Evolutionary conservation across 768 basidiomycete genomes (phyloP).

Genomic region (Mycena albidolilacea): DNA sequence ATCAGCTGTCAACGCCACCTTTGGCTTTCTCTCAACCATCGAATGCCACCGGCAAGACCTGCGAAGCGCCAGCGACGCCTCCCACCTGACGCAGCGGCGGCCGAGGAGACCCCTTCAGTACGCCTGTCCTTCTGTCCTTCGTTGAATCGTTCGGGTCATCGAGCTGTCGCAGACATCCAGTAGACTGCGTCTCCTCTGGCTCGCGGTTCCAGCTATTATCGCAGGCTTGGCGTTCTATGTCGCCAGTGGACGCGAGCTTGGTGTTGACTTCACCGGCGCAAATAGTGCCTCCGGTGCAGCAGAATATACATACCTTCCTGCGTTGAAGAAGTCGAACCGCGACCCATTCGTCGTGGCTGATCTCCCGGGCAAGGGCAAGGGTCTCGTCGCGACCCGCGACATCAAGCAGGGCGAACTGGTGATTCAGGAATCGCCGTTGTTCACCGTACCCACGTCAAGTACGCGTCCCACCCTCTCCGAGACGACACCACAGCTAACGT

Average conservation of each 20-base stretch:
- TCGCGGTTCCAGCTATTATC: conserved; percentile 14
- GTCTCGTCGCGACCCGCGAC: conserved; percentile 64
- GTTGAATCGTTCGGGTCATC: not conserved
- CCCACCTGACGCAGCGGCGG: not conserved
- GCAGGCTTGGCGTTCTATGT: conserved; percentile 21
- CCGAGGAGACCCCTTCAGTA: not conserved
- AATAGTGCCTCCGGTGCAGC: not conserved
- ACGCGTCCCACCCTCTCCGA: conserved; percentile 16
- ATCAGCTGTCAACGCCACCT: not conserved
- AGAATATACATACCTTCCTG: not conserved
- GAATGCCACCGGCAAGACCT: not conserved
- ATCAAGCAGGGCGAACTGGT: conserved; percentile 76
- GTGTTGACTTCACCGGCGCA: too few species aligned
- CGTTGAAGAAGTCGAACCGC: too few species aligned
- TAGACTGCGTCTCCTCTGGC: conserved; percentile 5
- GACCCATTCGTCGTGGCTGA: conserved; percentile 58
- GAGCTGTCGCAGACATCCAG: not conserved
- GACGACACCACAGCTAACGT: not conserved
- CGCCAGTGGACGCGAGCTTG: not conserved
- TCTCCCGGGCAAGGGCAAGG: conserved; percentile 70
- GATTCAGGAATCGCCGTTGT: conserved; percentile 68
- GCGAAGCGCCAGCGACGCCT: not conserved
- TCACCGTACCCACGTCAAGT: conserved; percentile 68
- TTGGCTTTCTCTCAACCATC: not conserved
- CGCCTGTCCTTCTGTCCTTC: not conserved